A percentile compares a stretch with the other conserved stretches of the same genome.
phyloP scores from a whole-genome alignment of 1,284 basidiomycete genomes.

The Cutaneotrichosporon mucoides region DNA sequence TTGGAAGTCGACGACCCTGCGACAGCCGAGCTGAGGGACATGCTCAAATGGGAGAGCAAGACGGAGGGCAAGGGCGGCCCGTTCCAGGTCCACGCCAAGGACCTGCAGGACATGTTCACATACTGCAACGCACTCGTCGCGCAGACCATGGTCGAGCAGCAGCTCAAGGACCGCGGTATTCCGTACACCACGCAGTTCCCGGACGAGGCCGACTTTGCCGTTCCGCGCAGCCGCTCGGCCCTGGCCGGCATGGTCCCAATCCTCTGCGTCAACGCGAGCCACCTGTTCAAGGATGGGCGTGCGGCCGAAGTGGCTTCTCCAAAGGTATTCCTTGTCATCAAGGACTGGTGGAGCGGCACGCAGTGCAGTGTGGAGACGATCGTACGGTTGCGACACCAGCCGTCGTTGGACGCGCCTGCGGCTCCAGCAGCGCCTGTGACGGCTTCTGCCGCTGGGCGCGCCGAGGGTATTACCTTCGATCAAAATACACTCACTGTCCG shows the following conservation, averaged over 20 bases:
- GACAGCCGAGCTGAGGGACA: not conserved
- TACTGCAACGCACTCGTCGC: conserved; percentile 68
- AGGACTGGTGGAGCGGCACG: conserved; percentile 83
- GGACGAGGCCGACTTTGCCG: conserved; percentile 16
- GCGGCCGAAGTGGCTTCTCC: conserved; percentile 85
- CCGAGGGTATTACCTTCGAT: conserved; percentile 69
- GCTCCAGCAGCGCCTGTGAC: conserved; percentile 53
- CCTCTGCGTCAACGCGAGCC: conserved; percentile 71
- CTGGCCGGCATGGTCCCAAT: conserved; percentile 63
- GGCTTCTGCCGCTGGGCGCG: conserved; percentile 44
- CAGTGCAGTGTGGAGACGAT: conserved; percentile 54
- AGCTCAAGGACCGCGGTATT: conserved; percentile 75
- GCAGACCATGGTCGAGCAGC: conserved; percentile 78
- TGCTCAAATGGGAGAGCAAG: conserved; percentile 1
- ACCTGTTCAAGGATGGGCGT: conserved; percentile 72
- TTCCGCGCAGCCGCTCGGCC: conserved; percentile 27
- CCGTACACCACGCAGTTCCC: conserved; percentile 71
- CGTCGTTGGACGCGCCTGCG: conserved; percentile 56
- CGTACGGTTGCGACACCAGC: conserved; percentile 72
- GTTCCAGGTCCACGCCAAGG: conserved; percentile 36
- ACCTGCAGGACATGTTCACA: conserved; percentile 39
- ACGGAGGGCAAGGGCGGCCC: conserved; percentile 8
- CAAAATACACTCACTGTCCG: conserved; percentile 76
- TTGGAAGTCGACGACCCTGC: conserved; percentile 5
- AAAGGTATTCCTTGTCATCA: conserved; percentile 78